Base-by-base conservation (phyloP, 2,329 filamentous ascomycete species). In the Harringtonia aguacate region DNA sequence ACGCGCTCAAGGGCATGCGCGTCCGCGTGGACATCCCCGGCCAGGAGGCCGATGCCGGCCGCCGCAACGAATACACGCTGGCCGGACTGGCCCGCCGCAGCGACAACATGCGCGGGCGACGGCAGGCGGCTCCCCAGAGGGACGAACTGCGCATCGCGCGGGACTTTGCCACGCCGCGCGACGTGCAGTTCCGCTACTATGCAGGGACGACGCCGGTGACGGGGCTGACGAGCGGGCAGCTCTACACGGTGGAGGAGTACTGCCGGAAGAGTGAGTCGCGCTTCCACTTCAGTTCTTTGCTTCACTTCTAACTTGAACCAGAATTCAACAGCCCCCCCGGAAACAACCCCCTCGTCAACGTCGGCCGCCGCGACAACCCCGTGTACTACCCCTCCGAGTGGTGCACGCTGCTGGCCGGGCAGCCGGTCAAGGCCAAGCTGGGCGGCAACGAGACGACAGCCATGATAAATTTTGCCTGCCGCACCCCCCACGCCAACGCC, bases 391-490 rank as follows among this genome's bases (percentile, higher is more conserved):
- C 84, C 0, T 73, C 76, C 0, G 82, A 89, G 56, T 64, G 79
- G 7, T 79, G 84, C 49, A 59, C 65, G 4, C 70, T 92, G 3
- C 56, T 77, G 9, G 68, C 74, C 1, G 84, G 83, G 0, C 85
- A 92, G 55, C 60, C 73, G 0, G 69, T 79, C 20, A 75, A 73
- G 33, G 63, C 72, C 4, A 78, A 79, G 53, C 66, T 89, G 15
- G 69, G 58, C 1, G 65, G 70, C 0, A 59, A 67, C 0, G 82
- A 90, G 55, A 84, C 82, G 0, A 67, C 72, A 0, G 55, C 64
- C 1, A 89, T 92, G 85, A 77, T 90, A 37, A 63, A 63, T 1
- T 86, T 86, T 56, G 82, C 86, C 2, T 85, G 82, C 45, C 73
- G 82, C 4, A 64, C 64, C 0, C 85, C 86, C 0, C 69, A 69